phyloP scores from a whole-genome alignment of 495 filamentous ascomycete species.

The Aspergillus conjunctus region DNA sequence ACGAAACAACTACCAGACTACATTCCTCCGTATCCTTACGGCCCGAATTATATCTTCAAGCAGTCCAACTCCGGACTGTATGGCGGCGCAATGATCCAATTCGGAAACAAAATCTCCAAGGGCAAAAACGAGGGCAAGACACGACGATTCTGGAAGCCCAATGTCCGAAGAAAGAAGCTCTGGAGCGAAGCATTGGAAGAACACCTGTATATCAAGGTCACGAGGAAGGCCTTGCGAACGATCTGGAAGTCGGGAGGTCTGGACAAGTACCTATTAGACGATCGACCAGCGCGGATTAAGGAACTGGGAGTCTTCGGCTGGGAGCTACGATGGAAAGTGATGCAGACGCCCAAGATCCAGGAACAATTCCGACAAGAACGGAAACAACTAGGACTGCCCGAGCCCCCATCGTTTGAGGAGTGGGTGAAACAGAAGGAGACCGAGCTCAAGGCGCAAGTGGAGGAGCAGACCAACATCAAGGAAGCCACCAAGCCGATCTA shows the following conservation, averaged over 20 bases:
- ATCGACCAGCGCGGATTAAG: slow-evolving; percentile 70
- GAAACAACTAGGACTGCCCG: slow-evolving; percentile 48
- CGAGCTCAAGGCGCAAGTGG: slow-evolving; percentile 35
- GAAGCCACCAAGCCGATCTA: slow-evolving; percentile 39
- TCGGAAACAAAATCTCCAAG: slow-evolving; percentile 87
- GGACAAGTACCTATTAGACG: slow-evolving; percentile 84
- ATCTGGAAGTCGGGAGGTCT: slow-evolving; percentile 86
- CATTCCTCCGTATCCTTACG: slow-evolving; percentile 81
- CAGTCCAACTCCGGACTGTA: slow-evolving; percentile 88
- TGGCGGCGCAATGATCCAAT: slow-evolving; percentile 73
- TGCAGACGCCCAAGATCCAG: slow-evolving; percentile 69
- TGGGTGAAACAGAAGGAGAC: slow-evolving; percentile 44
- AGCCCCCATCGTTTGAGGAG: slow-evolving; percentile 44
- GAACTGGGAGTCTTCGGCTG: slow-evolving; percentile 87
- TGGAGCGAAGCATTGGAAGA: slow-evolving; percentile 66
- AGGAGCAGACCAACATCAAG: slow-evolving; percentile 42
- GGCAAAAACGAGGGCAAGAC: slow-evolving; percentile 76
- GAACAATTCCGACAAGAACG: slow-evolving; percentile 61
- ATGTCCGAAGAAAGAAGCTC: slow-evolving; percentile 77
- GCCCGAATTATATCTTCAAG: slow-evolving; percentile 77
- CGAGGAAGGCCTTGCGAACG: slow-evolving; percentile 75
- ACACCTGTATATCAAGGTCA: slow-evolving; percentile 72
- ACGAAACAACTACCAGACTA: slow-evolving; percentile 40
- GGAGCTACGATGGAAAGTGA: slow-evolving; percentile 80
- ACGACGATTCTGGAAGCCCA: slow-evolving; percentile 82